Evolutionary conservation across 305 asterid genomes (phyloP).

Genomic region (Ilex paraguariensis): DNA sequence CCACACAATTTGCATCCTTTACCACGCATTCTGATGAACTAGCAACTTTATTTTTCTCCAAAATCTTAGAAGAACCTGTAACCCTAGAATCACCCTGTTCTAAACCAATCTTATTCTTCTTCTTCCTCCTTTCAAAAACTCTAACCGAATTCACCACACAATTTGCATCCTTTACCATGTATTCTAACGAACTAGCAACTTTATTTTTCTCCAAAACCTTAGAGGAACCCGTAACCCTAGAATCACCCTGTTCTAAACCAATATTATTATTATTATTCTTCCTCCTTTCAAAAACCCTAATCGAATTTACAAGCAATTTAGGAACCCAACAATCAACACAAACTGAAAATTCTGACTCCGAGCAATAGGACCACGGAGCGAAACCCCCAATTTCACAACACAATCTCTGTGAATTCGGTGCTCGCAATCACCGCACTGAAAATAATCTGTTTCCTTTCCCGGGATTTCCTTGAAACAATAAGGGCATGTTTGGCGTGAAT

Average conservation of each 20-base stretch:
- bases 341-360: slow-evolving; percentile 27
- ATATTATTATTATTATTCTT: neutral
- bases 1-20: too few species aligned
- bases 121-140: too few species aligned
- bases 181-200: slow-evolving; percentile 20
- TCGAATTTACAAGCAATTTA: slow-evolving; percentile 45
- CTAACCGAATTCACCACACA: slow-evolving; percentile 1
- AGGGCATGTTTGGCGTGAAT: slow-evolving; percentile 49
- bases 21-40: too few species aligned
- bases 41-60: too few species aligned
- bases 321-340: slow-evolving; percentile 99
- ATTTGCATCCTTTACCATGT: slow-evolving; percentile 25
- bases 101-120: too few species aligned
- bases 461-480: slow-evolving; percentile 55
- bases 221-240: slow-evolving; percentile 14
- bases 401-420: slow-evolving; percentile 57
- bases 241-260: slow-evolving; percentile 5
- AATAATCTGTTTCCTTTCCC: slow-evolving; percentile 33
- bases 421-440: slow-evolving; percentile 47
- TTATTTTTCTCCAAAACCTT: slow-evolving; percentile 7
- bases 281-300: slow-evolving; percentile 29
- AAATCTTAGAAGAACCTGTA: too few species aligned
- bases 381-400: slow-evolving; percentile 41
- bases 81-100: too few species aligned
- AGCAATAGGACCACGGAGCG: slow-evolving; percentile 61